Conservation (phyloP, 768 basidiomycete genomes). For the Mycena rebaudengoi region DNA sequence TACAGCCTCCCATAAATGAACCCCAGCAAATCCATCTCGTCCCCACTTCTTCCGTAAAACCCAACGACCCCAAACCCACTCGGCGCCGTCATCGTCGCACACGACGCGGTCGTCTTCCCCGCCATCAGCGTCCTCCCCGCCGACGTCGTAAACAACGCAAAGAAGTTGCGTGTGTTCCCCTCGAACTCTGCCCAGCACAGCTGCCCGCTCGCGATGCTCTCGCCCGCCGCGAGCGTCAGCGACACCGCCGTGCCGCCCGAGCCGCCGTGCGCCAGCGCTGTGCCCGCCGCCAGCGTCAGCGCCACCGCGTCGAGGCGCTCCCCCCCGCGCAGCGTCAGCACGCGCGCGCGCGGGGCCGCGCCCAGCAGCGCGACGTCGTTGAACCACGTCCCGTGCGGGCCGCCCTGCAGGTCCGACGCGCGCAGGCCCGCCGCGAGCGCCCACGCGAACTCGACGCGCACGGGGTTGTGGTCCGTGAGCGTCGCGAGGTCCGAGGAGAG, state of each 20-base stretch:
- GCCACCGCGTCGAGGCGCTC: constrained; percentile 43
- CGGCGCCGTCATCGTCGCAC: constrained; percentile 36
- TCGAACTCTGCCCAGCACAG: constrained; percentile 38
- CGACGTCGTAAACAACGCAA: constrained; percentile 39
- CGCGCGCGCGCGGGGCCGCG: constrained; percentile 34
- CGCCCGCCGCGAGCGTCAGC: constrained; percentile 35
- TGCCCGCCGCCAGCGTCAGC: constrained; percentile 31
- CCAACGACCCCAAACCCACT: constrained; percentile 42
- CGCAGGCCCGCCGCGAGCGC: constrained; percentile 39
- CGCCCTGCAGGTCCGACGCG: constrained; percentile 43
- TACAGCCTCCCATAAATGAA: constrained; percentile 16
- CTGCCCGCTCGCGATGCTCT: constrained; percentile 32
- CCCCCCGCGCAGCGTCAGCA: constrained; percentile 42
- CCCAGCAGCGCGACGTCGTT: constrained; percentile 38
- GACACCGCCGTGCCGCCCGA: constrained; percentile 41
- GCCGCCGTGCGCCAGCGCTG: constrained; percentile 41
- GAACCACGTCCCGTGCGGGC: constrained; percentile 42
- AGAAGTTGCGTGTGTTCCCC: constrained; percentile 43
- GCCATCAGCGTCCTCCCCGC: constrained; percentile 36
- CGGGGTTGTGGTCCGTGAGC: constrained; percentile 48
- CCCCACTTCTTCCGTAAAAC: constrained; percentile 42
- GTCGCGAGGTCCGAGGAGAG: constrained; percentile 36
- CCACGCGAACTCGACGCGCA: constrained; percentile 40
- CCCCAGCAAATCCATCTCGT: constrained; percentile 36
- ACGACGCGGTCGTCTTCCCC: constrained; percentile 39